phyloP scores from a whole-genome alignment of 2,329 filamentous ascomycete genomes.

The Malbranchea zuffiana region DNA sequence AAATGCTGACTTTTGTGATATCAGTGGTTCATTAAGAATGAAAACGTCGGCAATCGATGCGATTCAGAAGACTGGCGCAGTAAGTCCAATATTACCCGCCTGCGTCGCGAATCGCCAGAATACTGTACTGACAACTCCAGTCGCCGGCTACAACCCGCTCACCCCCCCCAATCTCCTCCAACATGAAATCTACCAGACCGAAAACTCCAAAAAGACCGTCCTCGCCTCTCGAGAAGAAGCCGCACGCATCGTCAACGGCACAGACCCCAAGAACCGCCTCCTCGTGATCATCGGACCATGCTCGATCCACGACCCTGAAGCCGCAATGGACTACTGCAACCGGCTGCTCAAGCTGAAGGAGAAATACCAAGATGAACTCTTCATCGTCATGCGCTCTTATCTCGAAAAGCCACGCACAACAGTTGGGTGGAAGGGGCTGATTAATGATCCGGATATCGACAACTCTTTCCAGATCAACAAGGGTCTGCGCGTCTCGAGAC shows the following conservation, averaged over 20 bases:
- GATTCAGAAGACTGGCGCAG: conserved; percentile 74
- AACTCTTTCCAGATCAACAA: conserved; percentile 99
- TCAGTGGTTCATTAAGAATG: conserved; percentile 67
- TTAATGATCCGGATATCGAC: conserved; percentile 97
- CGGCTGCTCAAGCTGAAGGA: conserved; percentile 68
- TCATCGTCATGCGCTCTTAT: conserved; percentile 97
- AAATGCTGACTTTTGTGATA: no score
- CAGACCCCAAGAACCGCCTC: conserved; percentile 46
- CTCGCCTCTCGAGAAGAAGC: conserved; percentile 50
- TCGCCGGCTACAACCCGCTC: conserved; percentile 84
- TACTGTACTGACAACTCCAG: conserved; percentile 31
- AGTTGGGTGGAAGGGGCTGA: conserved; percentile 96
- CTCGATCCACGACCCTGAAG: conserved; percentile 88
- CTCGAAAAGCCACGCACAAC: conserved; percentile 97
- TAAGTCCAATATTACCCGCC: conserved; percentile 37
- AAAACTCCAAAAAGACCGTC: conserved; percentile 42
- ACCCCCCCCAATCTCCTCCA: conserved; percentile 91
- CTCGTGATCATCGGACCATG: conserved; percentile 86
- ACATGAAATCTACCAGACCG: conserved; percentile 61
- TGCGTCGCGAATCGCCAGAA: not conserved
- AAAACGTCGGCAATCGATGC: conserved; percentile 63
- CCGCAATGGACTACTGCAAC: conserved; percentile 87
- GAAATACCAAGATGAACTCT: conserved; percentile 77
- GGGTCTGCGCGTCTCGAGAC: conserved; percentile 71
- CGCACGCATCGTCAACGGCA: conserved; percentile 50